phyloP scores from a whole-genome alignment of 148 eudicot genomes.

The Rhododendron henanense region DNA sequence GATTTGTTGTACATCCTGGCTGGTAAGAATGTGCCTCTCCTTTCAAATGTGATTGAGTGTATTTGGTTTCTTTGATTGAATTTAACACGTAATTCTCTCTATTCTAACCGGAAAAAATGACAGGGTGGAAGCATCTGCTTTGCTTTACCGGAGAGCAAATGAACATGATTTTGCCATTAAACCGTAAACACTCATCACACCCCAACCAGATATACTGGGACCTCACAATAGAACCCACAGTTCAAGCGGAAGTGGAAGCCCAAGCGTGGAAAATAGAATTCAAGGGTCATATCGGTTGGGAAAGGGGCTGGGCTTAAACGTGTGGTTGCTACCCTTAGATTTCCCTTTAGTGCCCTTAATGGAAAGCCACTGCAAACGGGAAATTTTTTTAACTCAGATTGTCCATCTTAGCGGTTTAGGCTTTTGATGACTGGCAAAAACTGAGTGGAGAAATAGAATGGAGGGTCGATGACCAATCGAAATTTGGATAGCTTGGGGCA shows the following conservation, averaged over 20 bases:
- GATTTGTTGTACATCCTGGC: constrained; percentile 92
- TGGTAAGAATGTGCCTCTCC: constrained; percentile 51
- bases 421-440: background rate
- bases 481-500: background rate
- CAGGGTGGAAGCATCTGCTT: constrained; percentile 99
- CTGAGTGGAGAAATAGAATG: background rate
- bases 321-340: background rate
- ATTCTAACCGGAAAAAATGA: constrained; percentile 5
- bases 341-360: background rate
- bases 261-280: background rate
- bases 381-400: background rate
- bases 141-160: constrained; percentile 92
- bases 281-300: background rate
- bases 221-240: background rate
- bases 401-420: background rate
- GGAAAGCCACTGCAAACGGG: background rate
- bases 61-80: background rate
- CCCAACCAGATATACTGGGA: constrained; percentile 12
- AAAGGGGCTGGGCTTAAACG: background rate
- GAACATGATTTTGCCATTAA: constrained; percentile 90
- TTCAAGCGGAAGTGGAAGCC: background rate
- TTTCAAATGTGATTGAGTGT: background rate
- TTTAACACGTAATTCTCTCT: background rate
- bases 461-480: background rate
- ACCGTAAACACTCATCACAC: constrained; percentile 25